phyloP scores from a whole-genome alignment of 495 filamentous ascomycete species.

The Schizothecium vesticola region DNA sequence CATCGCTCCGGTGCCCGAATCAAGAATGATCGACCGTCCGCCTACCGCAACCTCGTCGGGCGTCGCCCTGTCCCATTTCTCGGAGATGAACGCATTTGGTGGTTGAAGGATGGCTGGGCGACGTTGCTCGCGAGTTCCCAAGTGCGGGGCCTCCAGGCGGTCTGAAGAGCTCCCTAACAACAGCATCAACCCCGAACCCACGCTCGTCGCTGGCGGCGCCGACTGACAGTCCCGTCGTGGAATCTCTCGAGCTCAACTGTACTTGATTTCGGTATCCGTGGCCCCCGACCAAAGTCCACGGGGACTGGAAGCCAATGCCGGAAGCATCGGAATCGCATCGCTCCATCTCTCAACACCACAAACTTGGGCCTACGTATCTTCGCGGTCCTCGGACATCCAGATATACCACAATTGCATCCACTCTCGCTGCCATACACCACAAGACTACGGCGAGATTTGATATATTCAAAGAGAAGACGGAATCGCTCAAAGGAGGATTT shows the following conservation, averaged over 20 bases:
- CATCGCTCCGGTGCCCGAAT: neutral
- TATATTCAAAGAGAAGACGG: neutral
- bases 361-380: neutral
- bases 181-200: neutral
- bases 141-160: neutral
- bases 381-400: neutral
- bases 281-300: neutral
- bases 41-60: neutral
- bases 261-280: neutral
- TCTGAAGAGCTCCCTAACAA: neutral
- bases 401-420: neutral
- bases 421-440: neutral
- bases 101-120: neutral
- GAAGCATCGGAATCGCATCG: neutral
- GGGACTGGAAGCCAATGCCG: neutral
- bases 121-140: neutral
- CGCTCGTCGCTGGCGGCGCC: neutral
- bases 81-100: neutral
- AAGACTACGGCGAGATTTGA: neutral
- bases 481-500: neutral
- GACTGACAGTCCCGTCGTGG: neutral
- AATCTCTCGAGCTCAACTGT: neutral
- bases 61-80: neutral
- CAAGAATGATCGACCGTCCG: neutral
- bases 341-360: neutral